Base-by-base conservation (phyloP, 2,329 filamentous ascomycete genomes). In the Fusarium sp. region DNA sequence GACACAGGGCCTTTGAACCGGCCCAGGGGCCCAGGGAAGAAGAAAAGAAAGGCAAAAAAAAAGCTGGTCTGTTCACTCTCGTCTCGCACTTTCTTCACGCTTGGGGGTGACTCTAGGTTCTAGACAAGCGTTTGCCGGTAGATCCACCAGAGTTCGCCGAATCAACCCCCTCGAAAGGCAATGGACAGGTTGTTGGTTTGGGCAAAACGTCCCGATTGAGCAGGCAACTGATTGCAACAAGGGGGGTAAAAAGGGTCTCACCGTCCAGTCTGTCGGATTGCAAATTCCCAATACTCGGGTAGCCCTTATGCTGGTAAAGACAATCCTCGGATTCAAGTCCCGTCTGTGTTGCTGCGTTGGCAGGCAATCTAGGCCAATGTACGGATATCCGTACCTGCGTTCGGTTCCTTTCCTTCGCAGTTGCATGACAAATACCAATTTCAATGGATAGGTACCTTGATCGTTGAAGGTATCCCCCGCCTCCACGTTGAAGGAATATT, bases 401-500 rank as follows among this genome's bases (percentile, higher is more conserved):
- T 28, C 26, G 26, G 26, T 9, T 28, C 44, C 49, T 14, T 44
- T 59, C 38, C 28, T 38, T 52, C 44, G 12, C 36, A 61, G 32
- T 43, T 46, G 38, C 54, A 40, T 48, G 17, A 21, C 7, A 57
- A 36, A 47, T 38, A 36, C 34, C 17, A n/a, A 34, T 15, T 7
- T n/a, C 17, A n/a, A 34, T 34, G 15, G 32, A 34, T n/a, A n/a
- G 15, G 15, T n/a, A n/a, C n/a, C n/a, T n/a, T n/a, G n/a, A n/a
- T n/a, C n/a, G n/a, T n/a, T n/a, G n/a, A n/a, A n/a, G 32, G 10
- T 23, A 23, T 4, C 8, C 10, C 43, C 65, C 46, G 65, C 60
- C 60, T 65, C 60, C 65, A 49, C 65, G 49, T 52, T 65, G 48
- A 32, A 23, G 42, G 42, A 32, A 36, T 44, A 43, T 48, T 11